A percentile compares a stretch with the other conserved stretches of the same genome.
These are phyloP conservation scores for Paratinospora sagittata DNA, from an alignment of 164 flowering plant species.

Conservation along the genomic window DNA sequence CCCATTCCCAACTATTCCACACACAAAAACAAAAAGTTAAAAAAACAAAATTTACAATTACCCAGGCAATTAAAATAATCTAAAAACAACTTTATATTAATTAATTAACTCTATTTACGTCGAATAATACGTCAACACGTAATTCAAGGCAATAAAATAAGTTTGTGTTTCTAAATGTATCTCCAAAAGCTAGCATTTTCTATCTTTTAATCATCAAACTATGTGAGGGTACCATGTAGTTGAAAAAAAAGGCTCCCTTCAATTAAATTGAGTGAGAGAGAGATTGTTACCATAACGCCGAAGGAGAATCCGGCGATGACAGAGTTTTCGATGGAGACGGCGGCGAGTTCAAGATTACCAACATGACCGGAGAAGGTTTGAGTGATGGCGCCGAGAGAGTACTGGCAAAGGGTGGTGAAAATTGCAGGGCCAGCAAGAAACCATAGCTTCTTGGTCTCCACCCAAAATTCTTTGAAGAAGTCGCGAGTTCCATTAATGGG, in stretches of 20 bases:
- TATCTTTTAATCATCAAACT: too few relatives aligned
- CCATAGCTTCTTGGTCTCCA: slow-evolving; percentile 61
- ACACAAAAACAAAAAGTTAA: too few relatives aligned
- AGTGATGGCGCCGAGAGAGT: slow-evolving; percentile 69
- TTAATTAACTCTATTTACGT: too few relatives aligned
- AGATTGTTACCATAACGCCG: slow-evolving; percentile 52
- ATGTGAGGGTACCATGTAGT: too few relatives aligned
- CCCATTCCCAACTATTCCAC: slow-evolving; percentile 89
- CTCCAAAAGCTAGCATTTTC: too few relatives aligned
- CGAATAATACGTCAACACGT: too few relatives aligned
- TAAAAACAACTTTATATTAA: neutral
- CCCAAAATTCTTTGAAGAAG: slow-evolving; percentile 25
- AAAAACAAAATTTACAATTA: too few relatives aligned
- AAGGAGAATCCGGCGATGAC: slow-evolving; percentile 66
- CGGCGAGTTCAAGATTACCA: slow-evolving; percentile 60
- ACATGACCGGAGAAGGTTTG: slow-evolving; percentile 67
- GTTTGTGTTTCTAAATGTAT: too few relatives aligned
- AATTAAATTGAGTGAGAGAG: too few relatives aligned
- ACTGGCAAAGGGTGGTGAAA: slow-evolving; percentile 61
- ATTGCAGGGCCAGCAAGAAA: slow-evolving; percentile 66
- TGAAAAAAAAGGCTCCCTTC: too few relatives aligned
- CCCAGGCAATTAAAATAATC: too few relatives aligned
- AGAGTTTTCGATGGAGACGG: slow-evolving; percentile 63
- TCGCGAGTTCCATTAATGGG: slow-evolving; percentile 9
- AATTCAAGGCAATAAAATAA: too few relatives aligned